Evolutionary conservation across 2,329 filamentous ascomycete species (phyloP).

Genomic region (Trichoderma semiorbis): DNA sequence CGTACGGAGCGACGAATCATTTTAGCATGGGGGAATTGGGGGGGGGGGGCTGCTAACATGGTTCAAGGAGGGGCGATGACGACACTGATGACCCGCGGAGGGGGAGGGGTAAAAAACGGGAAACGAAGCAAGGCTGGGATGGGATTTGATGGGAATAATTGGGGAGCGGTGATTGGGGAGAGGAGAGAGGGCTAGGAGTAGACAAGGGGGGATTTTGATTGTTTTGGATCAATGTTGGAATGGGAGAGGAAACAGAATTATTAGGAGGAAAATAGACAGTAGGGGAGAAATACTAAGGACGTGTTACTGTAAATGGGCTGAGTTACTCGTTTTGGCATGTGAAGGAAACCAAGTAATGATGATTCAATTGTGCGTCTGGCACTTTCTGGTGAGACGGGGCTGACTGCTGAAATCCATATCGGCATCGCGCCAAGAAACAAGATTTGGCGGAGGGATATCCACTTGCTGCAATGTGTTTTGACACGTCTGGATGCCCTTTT

Average conservation of each 20-base stretch:
- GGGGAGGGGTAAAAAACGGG: neutral
- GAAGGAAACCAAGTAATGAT: neutral
- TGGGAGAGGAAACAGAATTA: neutral
- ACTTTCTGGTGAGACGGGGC: neutral
- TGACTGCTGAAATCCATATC: neutral
- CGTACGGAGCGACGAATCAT: neutral
- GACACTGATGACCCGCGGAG: constrained; percentile 9
- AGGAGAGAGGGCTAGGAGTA: neutral
- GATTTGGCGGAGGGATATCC: neutral
- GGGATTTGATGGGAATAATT: neutral
- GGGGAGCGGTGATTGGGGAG: neutral
- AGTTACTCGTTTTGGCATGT: neutral
- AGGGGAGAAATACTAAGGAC: neutral
- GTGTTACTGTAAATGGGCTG: neutral
- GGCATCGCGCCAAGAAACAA: neutral
- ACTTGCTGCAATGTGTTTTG: neutral
- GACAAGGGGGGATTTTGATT: neutral
- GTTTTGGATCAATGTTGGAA: neutral
- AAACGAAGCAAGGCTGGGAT: neutral
- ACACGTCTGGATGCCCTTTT: neutral
- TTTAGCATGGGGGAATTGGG: neutral
- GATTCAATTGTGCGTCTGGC: neutral
- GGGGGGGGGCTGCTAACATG: neutral
- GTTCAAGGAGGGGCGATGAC: constrained; percentile 14
- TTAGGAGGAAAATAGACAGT: neutral